Evolutionary conservation across 1,139 yeast species (phyloP), one percentile per base, ranked within the genome.

Genomic region (Suhomyces chickasaworum): DNA sequence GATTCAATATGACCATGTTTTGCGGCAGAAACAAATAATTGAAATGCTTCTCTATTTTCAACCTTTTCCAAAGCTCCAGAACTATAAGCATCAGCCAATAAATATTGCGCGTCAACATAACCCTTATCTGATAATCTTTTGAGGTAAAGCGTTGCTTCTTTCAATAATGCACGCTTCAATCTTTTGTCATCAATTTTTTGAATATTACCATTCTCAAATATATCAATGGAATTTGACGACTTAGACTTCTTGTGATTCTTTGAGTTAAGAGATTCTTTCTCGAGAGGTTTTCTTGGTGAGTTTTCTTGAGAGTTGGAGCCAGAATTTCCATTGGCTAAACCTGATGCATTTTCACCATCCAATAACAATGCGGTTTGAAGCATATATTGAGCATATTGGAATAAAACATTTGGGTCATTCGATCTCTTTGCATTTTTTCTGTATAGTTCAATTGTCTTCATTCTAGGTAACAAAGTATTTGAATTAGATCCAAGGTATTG

Each of bases 1-100:
- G 95, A 83, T 64, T 93, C 98, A 9, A 86, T 77, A 61, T 93
- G 98, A 18, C 93, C 95, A 55, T 88, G 93, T 64, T 91, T 93
- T 6, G 97, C 97, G 7, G 98, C 97, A 30, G 89, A 73, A 61
- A 86, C 91, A 64, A 93, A 93, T 45, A 88, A 76, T 2, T 68
- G 57, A 56, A 89, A 86, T 2, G 97, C 87, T 53, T 88, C 93
- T 53, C 78, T 80, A 56, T 85, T 76, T 46, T 90, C 96, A n/a
- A 86, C 75, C 60, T 85, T 87, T 0, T 95, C 96, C 48, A 90
- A 76, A 0, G 90, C 90, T 1, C 96, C 96, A 4, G 93, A 84
- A 21, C 93, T 81, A 62, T 84, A 84, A 0, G 95, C 93, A 64
- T 93, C 98, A 15, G 84, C 99, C 35, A 93, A 71, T 32, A 91